Percentiles rank a stretch among this genome's conserved stretches.
These are phyloP conservation scores for Delonix regia DNA, from an alignment of 306 rosid genomes.

Conservation along the genomic window DNA sequence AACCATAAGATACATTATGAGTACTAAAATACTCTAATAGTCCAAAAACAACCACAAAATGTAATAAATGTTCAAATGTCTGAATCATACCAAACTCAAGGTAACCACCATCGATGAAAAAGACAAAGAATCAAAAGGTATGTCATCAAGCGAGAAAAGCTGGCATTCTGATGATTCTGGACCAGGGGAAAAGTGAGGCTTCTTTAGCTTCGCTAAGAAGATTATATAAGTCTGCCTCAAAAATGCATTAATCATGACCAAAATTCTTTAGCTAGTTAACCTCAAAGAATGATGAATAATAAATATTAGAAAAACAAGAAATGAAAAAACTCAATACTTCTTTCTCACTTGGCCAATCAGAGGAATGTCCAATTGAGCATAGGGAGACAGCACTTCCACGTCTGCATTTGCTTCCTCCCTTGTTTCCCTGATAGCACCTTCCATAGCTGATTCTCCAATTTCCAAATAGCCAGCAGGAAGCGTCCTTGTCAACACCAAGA, in stretches of 20 bases:
- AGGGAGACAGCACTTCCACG: constrained; percentile 84
- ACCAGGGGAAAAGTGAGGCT: constrained; percentile 90
- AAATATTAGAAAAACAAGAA: background rate
- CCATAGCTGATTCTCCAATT: constrained; percentile 94
- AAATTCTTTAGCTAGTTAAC: constrained; percentile 40
- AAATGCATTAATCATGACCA: constrained; percentile 34
- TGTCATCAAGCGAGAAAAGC: constrained; percentile 78
- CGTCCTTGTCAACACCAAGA: constrained; percentile 66
- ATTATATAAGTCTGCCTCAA: constrained; percentile 80
- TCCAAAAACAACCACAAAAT: constrained; percentile 15
- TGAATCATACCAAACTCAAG: constrained; percentile 72
- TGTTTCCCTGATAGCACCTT: constrained; percentile 97
- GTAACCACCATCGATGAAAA: constrained; percentile 96
- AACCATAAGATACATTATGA: constrained; percentile 27
- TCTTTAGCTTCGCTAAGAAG: constrained; percentile 86
- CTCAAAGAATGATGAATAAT: constrained; percentile 1
- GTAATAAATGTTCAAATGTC: background rate
- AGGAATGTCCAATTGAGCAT: constrained; percentile 96
- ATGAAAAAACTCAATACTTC: constrained; percentile 4
- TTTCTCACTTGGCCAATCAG: constrained; percentile 85
- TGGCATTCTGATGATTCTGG: constrained; percentile 89
- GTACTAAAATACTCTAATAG: constrained; percentile 14
- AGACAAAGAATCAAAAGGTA: constrained; percentile 85
- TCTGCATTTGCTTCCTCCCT: constrained; percentile 97
- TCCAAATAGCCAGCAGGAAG: constrained; percentile 98